Base-by-base conservation (phyloP, 2,329 filamentous ascomycete species). In the Thermochaetoides dissita region DNA sequence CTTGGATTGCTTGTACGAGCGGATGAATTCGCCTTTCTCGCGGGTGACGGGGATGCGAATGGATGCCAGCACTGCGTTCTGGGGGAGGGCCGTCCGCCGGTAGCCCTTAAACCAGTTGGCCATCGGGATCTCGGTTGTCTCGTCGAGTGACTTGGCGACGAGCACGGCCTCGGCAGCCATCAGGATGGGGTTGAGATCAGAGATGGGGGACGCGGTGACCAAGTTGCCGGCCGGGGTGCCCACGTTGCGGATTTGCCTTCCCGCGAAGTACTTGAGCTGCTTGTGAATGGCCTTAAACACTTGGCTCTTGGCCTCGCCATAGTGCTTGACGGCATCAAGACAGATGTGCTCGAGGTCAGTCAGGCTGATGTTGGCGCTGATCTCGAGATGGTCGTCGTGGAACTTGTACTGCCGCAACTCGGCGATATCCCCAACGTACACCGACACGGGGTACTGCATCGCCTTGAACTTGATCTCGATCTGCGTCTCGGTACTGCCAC, bases 391-490 rank as follows among this genome's bases (percentile, higher is more conserved):
- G 45, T 93, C 79, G 5, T 89, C 79, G 35, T 82, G 71, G 58
- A 95, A 81, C 4, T 68, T 70, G 57, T 85, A 96, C 51, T 88
- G 81, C 9, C 86, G 73, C 44, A 98, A 65, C 62, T 96, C 91
- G 1, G 84, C 68, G 45, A 98, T 94, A 55, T 98, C 91, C 8
- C 89, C 88, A 8, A 96, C 84, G 51, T 82, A 96, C 0, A 98
- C 84, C 0, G 88, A 95, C 1, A 84, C 78, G 4, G 81, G 81
- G 57, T 96, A 96, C 53, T 87, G 75, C 68, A 94, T 76, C 1
- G 81, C 86, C 65, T 96, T 96, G 73, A 98, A 96, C 63, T 94
- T 95, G 64, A 93, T 84, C 63, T 98, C 91, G 46, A 98, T 96
- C 62, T 96, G 91, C 0, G 89, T 96, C 61, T 98, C 91, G 2